Evolutionary conservation across 2,329 filamentous ascomycete species (phyloP).

Genomic region (Lojkania enalia): DNA sequence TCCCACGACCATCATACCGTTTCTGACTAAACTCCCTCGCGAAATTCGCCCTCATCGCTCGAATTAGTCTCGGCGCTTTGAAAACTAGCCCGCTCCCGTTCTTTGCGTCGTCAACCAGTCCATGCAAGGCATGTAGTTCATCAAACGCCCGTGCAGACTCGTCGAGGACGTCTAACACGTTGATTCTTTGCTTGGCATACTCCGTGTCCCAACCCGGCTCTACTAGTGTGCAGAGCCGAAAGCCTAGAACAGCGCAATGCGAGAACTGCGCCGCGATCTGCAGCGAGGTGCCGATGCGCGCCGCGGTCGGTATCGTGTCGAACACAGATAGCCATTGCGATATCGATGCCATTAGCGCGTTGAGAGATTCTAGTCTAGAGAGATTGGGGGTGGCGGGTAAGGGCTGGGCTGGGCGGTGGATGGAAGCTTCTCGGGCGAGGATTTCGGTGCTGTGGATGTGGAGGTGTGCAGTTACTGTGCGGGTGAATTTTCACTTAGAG

Average conservation of each 20-base stretch:
- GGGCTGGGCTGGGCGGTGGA: background rate
- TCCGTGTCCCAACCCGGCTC: background rate
- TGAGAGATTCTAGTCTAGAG: background rate
- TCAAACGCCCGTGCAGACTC: background rate
- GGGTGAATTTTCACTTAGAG: too few relatives aligned
- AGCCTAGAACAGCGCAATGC: background rate
- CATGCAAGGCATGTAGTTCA: background rate
- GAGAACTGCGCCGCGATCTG: background rate
- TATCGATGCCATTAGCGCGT: background rate
- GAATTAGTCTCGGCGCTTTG: background rate
- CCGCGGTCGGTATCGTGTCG: background rate
- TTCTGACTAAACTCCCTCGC: background rate
- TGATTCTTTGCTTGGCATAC: background rate
- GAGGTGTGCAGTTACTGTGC: background rate
- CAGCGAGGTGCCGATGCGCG: background rate
- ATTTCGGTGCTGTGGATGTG: background rate
- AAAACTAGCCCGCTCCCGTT: background rate
- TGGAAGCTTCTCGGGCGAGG: background rate
- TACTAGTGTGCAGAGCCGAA: background rate
- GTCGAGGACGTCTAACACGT: background rate
- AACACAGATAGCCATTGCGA: background rate
- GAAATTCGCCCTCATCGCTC: background rate
- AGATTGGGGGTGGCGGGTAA: background rate
- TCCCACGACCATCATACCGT: background rate
- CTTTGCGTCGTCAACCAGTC: background rate